Percentiles rank a stretch among this genome's conserved stretches.
Conservation (phyloP, 2,329 filamentous ascomycete genomes). For the Iodosphaeria phyllophila region DNA sequence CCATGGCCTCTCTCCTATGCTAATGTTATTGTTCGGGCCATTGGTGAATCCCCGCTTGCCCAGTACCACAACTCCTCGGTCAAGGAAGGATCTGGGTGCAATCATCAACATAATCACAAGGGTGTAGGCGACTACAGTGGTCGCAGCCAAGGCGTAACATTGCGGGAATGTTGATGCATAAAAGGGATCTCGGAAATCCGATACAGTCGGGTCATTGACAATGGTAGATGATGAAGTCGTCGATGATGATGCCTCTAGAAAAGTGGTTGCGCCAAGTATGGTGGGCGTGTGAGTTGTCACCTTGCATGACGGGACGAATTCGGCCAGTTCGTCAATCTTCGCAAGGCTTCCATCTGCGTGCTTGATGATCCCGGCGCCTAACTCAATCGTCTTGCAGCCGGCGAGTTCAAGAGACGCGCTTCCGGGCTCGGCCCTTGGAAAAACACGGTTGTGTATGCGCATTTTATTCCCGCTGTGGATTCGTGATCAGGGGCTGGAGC, state of each 20-base stretch:
- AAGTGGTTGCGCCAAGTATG: no score
- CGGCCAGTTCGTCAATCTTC: no score
- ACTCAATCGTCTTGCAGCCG: no score
- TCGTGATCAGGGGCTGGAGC: no score
- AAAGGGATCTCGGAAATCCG: slow-evolving; percentile 69
- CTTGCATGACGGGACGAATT: no score
- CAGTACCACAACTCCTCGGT: slow-evolving; percentile 67
- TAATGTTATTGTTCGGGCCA: slow-evolving; percentile 59
- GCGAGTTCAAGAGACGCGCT: no score
- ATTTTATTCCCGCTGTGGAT: no score
- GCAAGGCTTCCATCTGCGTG: no score
- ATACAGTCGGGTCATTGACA: slow-evolving; percentile 21
- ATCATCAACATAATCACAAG: slow-evolving; percentile 88
- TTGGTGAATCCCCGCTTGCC: slow-evolving; percentile 72
- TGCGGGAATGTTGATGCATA: slow-evolving; percentile 88
- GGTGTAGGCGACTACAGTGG: slow-evolving; percentile 80
- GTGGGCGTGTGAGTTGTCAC: no score
- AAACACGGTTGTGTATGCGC: no score
- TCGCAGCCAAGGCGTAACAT: slow-evolving; percentile 79
- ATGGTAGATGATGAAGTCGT: slow-evolving; percentile 20
- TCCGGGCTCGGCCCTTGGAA: no score
- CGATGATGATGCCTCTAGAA: slow-evolving; percentile 20
- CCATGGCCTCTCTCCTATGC: slow-evolving; percentile 83
- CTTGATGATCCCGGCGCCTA: no score
- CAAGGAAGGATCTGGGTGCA: slow-evolving; percentile 82